Evolutionary conservation across 352 stramenopile species (phyloP).

Genomic region (Phytophthora chlamydospora): DNA sequence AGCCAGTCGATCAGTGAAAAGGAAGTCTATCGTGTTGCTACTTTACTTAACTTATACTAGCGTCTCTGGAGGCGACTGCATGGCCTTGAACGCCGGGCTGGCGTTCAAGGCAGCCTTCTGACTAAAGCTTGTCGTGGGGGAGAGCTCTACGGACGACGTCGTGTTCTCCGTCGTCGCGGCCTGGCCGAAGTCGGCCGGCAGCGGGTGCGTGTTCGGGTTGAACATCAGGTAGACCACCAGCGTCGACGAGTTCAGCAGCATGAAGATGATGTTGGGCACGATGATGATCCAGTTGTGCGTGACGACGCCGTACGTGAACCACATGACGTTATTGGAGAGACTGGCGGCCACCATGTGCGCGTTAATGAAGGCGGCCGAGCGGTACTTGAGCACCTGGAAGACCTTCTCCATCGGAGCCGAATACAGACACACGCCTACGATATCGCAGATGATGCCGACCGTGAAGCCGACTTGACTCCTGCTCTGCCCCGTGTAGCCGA

Average conservation of each 20-base stretch:
- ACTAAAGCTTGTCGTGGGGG: constrained; percentile 5
- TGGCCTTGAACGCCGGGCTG: constrained; percentile 10
- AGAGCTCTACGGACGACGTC: constrained; percentile 5
- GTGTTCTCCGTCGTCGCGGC: not conserved
- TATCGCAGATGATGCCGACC: constrained; percentile 33
- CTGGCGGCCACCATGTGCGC: constrained; percentile 51
- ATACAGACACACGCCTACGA: constrained; percentile 35
- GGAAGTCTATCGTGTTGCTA: not conserved
- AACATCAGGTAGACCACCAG: constrained; percentile 30
- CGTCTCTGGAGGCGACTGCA: constrained; percentile 19
- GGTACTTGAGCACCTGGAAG: constrained; percentile 46
- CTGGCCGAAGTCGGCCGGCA: constrained; percentile 17
- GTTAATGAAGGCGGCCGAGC: constrained; percentile 43
- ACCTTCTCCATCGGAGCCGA: constrained; percentile 50
- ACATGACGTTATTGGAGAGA: constrained; percentile 50
- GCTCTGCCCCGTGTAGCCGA: constrained; percentile 34
- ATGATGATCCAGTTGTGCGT: constrained; percentile 34
- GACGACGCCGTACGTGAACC: constrained; percentile 48
- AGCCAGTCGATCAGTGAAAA: not conserved
- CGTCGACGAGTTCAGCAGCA: constrained; percentile 29
- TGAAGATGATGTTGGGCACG: constrained; percentile 32
- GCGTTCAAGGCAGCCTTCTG: not conserved
- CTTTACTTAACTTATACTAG: constrained; percentile 5
- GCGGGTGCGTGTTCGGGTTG: constrained; percentile 27
- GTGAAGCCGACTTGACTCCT: constrained; percentile 30